Evolutionary conservation across 306 rosid species (phyloP).

Genomic region (Boehmeria nivea): DNA sequence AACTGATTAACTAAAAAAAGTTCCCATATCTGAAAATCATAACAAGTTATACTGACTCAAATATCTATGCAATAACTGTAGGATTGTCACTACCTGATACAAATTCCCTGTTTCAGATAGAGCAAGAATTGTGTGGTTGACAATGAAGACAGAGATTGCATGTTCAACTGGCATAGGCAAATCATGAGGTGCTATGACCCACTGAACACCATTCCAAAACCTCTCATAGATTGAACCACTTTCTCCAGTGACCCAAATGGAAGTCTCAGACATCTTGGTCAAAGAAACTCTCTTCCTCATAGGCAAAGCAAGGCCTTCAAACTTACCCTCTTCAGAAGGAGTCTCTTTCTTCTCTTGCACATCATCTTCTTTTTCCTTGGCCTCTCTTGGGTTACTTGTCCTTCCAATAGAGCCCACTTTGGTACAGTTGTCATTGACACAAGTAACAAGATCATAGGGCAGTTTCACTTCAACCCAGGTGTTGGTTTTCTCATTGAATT

Average conservation of each 20-base stretch:
- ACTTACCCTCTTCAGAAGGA: slow-evolving; percentile 12
- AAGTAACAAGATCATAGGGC: slow-evolving; percentile 61
- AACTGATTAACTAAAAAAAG: neutral
- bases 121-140: slow-evolving; percentile 70
- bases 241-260: slow-evolving; percentile 82
- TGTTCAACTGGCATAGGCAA: slow-evolving; percentile 58
- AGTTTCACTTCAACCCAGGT: slow-evolving; percentile 76
- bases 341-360: slow-evolving; percentile 17
- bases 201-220: slow-evolving; percentile 94
- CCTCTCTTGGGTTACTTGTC: no score
- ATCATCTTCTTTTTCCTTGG: slow-evolving; percentile 29
- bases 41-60: no score
- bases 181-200: slow-evolving; percentile 88
- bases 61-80: no score
- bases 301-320: slow-evolving; percentile 38
- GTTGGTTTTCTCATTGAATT: slow-evolving; percentile 56
- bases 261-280: slow-evolving; percentile 66
- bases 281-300: slow-evolving; percentile 69
- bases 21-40: no score
- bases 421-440: slow-evolving; percentile 40
- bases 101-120: slow-evolving; percentile 69
- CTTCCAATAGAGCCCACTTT: slow-evolving; percentile 32
- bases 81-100: slow-evolving; percentile 48
- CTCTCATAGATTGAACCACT: slow-evolving; percentile 94
- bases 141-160: slow-evolving; percentile 56